phyloP scores from a whole-genome alignment of 495 filamentous ascomycete species.

The Podospora bellae-mahoneyi region DNA sequence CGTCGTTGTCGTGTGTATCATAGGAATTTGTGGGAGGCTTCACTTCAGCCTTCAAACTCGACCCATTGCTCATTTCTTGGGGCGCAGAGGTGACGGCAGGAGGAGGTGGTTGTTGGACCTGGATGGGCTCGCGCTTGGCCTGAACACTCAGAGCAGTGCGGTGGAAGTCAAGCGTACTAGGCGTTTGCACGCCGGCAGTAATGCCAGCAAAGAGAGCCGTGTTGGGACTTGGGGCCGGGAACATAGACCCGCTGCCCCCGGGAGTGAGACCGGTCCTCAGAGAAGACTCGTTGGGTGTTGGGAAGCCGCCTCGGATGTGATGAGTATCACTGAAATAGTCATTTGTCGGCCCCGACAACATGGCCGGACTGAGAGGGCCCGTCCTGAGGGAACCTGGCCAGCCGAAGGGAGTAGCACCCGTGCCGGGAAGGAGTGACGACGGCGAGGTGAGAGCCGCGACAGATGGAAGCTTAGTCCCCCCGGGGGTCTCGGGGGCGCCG shows the following conservation, averaged over 20 bases:
- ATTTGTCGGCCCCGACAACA: conserved; percentile 83
- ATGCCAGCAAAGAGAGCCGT: conserved; percentile 71
- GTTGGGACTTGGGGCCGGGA: conserved; percentile 86
- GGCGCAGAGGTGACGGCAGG: conserved; percentile 44
- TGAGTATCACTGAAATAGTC: conserved; percentile 73
- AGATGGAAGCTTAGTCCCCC: conserved; percentile 83
- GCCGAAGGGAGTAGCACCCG: conserved; percentile 63
- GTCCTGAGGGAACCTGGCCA: conserved; percentile 87
- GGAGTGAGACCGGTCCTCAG: conserved; percentile 89
- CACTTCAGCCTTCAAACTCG: conserved; percentile 39
- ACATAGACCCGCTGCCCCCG: conserved; percentile 96
- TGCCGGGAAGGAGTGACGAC: conserved; percentile 69
- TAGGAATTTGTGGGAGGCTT: conserved; percentile 58
- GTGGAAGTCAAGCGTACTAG: conserved; percentile 89
- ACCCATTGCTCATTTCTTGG: conserved; percentile 44
- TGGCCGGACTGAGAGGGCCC: conserved; percentile 92
- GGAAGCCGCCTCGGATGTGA: conserved; percentile 78
- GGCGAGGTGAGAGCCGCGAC: conserved; percentile 91
- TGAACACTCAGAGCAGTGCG: conserved; percentile 85
- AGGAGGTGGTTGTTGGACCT: conserved; percentile 43
- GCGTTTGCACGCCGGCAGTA: conserved; percentile 72
- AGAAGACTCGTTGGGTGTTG: conserved; percentile 97
- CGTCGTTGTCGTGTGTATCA: conserved; percentile 87
- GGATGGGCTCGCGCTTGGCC: conserved; percentile 48
- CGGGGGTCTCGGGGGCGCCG: conserved; percentile 70